phyloP scores from a whole-genome alignment of 768 basidiomycete genomes.

The Phylloporus arenicola region DNA sequence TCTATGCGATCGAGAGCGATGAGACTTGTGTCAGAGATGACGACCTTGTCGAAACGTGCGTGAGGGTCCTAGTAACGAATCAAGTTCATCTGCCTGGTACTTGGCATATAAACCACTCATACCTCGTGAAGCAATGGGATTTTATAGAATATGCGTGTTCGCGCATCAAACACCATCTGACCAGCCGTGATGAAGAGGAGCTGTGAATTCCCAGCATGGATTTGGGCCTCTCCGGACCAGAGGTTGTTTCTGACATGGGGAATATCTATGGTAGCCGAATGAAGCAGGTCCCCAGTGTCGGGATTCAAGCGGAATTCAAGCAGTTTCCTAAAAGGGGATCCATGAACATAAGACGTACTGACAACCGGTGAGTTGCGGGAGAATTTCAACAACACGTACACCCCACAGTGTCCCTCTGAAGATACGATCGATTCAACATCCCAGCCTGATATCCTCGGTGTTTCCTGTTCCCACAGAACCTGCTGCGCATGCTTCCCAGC shows the following conservation, averaged over 20 bases:
- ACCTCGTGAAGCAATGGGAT: background rate
- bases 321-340: background rate
- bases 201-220: background rate
- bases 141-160: background rate
- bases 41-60: background rate
- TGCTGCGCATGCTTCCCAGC: background rate
- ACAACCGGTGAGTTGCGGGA: background rate
- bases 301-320: background rate
- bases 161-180: background rate
- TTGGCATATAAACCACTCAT: background rate
- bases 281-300: background rate
- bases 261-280: no score
- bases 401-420: background rate
- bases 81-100: background rate
- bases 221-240: no score
- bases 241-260: no score
- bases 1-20: background rate
- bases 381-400: background rate
- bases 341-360: no score
- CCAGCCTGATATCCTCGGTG: background rate
- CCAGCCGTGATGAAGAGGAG: background rate
- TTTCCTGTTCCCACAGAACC: background rate
- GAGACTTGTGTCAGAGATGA: background rate
- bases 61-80: background rate
- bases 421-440: background rate